Evolutionary conservation across 306 rosid species (phyloP), one percentile per base, ranked within the genome.

Genomic region (Rubus parviflorus): DNA sequence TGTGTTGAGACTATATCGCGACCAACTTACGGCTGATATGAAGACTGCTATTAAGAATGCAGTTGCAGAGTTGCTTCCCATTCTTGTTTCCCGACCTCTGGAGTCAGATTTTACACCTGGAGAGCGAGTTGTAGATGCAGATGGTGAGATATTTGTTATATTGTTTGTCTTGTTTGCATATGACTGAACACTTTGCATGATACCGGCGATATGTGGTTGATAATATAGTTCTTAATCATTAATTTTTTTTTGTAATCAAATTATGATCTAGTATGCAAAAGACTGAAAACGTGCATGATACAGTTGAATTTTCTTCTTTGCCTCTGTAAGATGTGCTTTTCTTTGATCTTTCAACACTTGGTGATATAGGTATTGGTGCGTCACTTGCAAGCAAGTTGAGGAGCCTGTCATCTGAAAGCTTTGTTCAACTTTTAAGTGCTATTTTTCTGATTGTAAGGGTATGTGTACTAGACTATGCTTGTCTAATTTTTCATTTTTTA

Each of bases 301-400:
- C 3, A 17, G 70, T 17, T 10, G 0, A 14, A 41, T 42, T 58
- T 47, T 25, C 38, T 35, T 25, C 7, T 54, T 83, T 77, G 6
- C 22, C 22, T 58, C 77, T 82, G 79, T 81, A 73, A 69, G 35
- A 60, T 81, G 63, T 83, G 61, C 52, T 67, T 67, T 35, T 42
- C 60, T 30, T 61, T 61, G 54, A 46, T 64, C 57, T 46, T 10
- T 74, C 6, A 60, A 46, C 47, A 67, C 52, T 25, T 88, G 71
- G 60, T 79, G 85, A 85, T 73, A 76, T 77, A 95, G 98, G 97
- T 87, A 90, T 92, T 81, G 95, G 98, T 80, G 94, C 92, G 73
- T 96, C 99, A 35, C 99, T 96, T 78, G 99, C 98, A 53, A 96
- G 99, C 94, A 96, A 96, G 89, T 87, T 96, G 90, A 89, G 96